Evolutionary conservation across 768 basidiomycete species (phyloP).

Genomic region (Ephemerocybe angulata): DNA sequence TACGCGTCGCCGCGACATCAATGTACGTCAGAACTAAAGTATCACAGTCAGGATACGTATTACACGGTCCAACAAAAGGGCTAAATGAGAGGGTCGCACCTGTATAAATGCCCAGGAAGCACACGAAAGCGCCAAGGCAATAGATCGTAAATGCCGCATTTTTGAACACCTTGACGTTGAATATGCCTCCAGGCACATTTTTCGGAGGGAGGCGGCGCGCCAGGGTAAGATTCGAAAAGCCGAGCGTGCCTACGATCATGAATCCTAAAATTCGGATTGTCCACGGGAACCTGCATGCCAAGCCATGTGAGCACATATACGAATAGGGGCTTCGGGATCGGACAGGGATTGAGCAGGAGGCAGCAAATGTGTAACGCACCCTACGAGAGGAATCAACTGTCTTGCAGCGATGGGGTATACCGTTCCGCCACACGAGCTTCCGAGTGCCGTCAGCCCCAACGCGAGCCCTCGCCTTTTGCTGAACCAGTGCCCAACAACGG

Average conservation of each 20-base stretch:
- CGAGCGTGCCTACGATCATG: slow-evolving; percentile 46
- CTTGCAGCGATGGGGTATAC: slow-evolving; percentile 55
- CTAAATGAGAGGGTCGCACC: slow-evolving; percentile 24
- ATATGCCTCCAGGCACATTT: slow-evolving; percentile 48
- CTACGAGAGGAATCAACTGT: slow-evolving; percentile 49
- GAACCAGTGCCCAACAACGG: slow-evolving; percentile 64
- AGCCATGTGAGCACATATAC: not conserved
- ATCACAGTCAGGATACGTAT: not conserved
- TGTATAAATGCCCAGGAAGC: slow-evolving; percentile 63
- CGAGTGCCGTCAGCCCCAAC: slow-evolving; percentile 49
- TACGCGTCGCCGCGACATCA: slow-evolving; percentile 43
- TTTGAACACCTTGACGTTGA: slow-evolving; percentile 46
- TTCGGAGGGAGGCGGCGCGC: slow-evolving; percentile 52
- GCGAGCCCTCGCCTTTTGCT: slow-evolving; percentile 50
- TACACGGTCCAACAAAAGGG: not conserved
- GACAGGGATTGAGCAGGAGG: too few species aligned
- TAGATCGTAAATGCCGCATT: slow-evolving; percentile 48
- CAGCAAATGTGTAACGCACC: slow-evolving; percentile 33
- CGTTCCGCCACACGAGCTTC: slow-evolving; percentile 60
- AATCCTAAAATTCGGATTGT: slow-evolving; percentile 65
- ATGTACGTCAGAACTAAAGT: slow-evolving; percentile 54
- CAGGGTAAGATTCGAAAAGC: slow-evolving; percentile 43
- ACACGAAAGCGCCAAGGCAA: slow-evolving; percentile 40
- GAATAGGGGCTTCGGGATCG: not conserved
- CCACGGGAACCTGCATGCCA: slow-evolving; percentile 55